Conservation (phyloP, 495 filamentous ascomycete genomes). For the Hyaloscypha bicolor region DNA sequence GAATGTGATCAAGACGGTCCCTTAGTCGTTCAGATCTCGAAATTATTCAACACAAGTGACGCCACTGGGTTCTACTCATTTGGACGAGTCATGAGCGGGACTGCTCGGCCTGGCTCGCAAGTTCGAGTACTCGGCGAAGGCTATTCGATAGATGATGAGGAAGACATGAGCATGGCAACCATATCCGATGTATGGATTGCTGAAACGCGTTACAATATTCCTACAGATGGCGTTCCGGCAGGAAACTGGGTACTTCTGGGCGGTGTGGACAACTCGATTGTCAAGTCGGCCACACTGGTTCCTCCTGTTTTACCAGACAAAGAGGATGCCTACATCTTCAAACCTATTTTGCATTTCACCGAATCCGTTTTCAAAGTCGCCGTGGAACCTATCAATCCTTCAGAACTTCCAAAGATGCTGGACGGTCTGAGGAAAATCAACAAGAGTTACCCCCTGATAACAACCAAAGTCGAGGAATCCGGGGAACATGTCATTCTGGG, state of each 20-base stretch:
- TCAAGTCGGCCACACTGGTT: slow-evolving; percentile 97
- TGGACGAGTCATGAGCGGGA: slow-evolving; percentile 92
- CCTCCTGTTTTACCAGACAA: slow-evolving; percentile 76
- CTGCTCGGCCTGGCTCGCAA: slow-evolving; percentile 76
- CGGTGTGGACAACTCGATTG: slow-evolving; percentile 96
- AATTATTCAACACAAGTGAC: slow-evolving; percentile 86
- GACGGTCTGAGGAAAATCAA: slow-evolving; percentile 96
- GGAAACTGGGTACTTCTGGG: slow-evolving; percentile 92
- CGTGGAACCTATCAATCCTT: slow-evolving; percentile 97
- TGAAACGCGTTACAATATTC: slow-evolving; percentile 91
- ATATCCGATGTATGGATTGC: slow-evolving; percentile 89
- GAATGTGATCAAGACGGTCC: slow-evolving; percentile 88
- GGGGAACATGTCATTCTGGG: slow-evolving; percentile 95
- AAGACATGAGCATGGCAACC: slow-evolving; percentile 93
- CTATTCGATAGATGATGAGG: slow-evolving; percentile 96
- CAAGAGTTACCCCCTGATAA: slow-evolving; percentile 93
- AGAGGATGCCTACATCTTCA: slow-evolving; percentile 94
- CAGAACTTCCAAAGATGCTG: slow-evolving; percentile 98
- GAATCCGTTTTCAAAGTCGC: slow-evolving; percentile 98
- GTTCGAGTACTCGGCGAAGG: slow-evolving; percentile 93
- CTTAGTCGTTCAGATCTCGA: slow-evolving; percentile 86
- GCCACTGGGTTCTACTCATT: slow-evolving; percentile 87
- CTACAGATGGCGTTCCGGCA: slow-evolving; percentile 88
- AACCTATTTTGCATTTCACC: slow-evolving; percentile 89
- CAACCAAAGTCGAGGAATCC: slow-evolving; percentile 98